Percentiles rank a stretch among this genome's conserved stretches.
phyloP scores from a whole-genome alignment of 2,329 filamentous ascomycete genomes.

The Fusarium brevicatenulatum region DNA sequence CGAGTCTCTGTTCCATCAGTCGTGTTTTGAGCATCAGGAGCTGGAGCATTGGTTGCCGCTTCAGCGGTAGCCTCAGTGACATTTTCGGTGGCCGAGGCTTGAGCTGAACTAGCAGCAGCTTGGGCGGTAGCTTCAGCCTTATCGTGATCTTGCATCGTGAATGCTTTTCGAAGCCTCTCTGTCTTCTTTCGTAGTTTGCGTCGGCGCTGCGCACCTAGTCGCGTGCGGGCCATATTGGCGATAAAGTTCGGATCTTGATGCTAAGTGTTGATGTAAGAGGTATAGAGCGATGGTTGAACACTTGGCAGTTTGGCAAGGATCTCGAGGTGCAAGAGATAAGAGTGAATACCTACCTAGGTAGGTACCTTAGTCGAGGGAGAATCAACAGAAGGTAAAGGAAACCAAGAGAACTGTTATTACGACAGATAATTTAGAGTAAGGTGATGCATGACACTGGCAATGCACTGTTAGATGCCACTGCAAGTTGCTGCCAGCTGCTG shows the following conservation, averaged over 20 bases:
- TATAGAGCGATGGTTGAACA: background rate
- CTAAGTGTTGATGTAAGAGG: background rate
- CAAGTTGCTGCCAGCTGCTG: background rate
- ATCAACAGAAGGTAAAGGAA: background rate
- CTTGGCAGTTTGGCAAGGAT: background rate
- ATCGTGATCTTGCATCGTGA: background rate
- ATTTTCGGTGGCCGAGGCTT: background rate
- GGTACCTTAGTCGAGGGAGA: too few relatives aligned
- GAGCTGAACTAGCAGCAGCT: background rate
- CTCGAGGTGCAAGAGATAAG: too few relatives aligned
- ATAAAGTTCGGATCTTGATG: background rate
- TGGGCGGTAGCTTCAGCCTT: background rate
- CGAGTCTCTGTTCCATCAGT: too few relatives aligned
- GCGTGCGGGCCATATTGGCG: background rate
- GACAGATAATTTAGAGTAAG: too few relatives aligned
- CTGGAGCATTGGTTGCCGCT: background rate
- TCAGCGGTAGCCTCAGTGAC: background rate
- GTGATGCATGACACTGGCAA: background rate
- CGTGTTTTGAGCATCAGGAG: background rate
- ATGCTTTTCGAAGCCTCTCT: background rate
- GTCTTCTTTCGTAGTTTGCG: background rate
- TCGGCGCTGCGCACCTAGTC: background rate
- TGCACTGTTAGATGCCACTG: background rate
- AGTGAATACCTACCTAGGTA: too few relatives aligned
- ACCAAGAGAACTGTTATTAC: background rate